Evolutionary conservation across 305 asterid species (phyloP).

Genomic region (Fraxinus greggii): DNA sequence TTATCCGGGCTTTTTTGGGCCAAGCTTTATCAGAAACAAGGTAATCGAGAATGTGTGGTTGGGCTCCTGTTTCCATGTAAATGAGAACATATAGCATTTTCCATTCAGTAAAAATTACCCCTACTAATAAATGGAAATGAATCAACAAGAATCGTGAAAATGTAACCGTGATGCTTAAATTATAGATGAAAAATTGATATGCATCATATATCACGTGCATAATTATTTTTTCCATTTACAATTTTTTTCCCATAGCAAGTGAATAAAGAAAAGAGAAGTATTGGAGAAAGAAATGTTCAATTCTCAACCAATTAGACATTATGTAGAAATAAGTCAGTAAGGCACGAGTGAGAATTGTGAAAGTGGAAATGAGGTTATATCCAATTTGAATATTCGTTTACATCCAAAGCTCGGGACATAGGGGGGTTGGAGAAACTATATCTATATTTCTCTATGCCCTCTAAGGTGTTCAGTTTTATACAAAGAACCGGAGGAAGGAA

Average conservation of each 20-base stretch:
- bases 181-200: neutral
- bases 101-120: neutral
- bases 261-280: neutral
- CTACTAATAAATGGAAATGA: neutral
- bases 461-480: neutral
- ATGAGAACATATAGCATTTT: neutral
- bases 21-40: neutral
- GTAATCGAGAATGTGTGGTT: neutral
- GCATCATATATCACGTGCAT: neutral
- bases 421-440: neutral
- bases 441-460: neutral
- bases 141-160: neutral
- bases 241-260: neutral
- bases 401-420: neutral
- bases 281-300: neutral
- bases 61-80: neutral
- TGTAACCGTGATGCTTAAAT: neutral
- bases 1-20: neutral
- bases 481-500: neutral
- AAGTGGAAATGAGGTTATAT: neutral
- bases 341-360: neutral
- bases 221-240: neutral
- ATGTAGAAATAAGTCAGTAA: neutral
- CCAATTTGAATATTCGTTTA: neutral
- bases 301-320: neutral